A percentile compares a stretch with the other conserved stretches of the same genome.
Evolutionary conservation across 805 yeast species (phyloP).

Genomic region (Sporopachydermia lactativora): DNA sequence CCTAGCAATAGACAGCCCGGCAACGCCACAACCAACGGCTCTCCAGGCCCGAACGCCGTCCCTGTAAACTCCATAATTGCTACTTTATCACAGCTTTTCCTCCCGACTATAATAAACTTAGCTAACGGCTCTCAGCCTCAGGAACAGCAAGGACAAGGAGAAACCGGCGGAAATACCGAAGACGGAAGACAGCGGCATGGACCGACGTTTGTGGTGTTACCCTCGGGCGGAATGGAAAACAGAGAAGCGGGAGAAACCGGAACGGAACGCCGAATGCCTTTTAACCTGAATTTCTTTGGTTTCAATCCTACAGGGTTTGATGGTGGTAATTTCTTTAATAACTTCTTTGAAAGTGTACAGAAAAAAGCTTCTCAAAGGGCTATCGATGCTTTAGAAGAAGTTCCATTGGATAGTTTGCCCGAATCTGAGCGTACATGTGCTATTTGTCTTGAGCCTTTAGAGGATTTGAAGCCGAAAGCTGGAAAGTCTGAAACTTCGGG

Average conservation of each 20-base stretch:
- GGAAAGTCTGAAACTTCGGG: slow-evolving; percentile 1
- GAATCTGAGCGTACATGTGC: slow-evolving; percentile 23
- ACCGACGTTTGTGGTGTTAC: not conserved
- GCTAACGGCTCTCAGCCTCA: not conserved
- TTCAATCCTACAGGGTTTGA: slow-evolving; percentile 15
- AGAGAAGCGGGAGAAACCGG: not conserved
- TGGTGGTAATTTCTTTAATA: not conserved
- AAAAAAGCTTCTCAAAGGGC: slow-evolving; percentile 20
- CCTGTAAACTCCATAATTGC: not conserved
- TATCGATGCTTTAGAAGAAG: slow-evolving; percentile 17
- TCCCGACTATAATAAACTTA: not conserved
- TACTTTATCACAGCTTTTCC: not conserved
- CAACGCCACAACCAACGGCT: not conserved
- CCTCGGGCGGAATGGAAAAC: not conserved
- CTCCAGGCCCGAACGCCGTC: not conserved
- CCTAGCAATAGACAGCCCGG: no score
- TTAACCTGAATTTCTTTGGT: slow-evolving; percentile 21
- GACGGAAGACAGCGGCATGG: no score
- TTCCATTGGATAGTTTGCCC: slow-evolving; percentile 17
- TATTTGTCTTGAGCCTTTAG: slow-evolving; percentile 29
- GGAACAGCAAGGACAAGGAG: not conserved
- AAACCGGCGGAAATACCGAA: not conserved
- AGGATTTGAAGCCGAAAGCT: slow-evolving; percentile 1
- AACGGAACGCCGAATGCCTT: slow-evolving; percentile 14
- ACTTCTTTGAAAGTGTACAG: slow-evolving; percentile 3